Evolutionary conservation across 148 eudicot genomes (phyloP), one percentile per base, ranked within the genome.

Genomic region (Oxyria digyna): DNA sequence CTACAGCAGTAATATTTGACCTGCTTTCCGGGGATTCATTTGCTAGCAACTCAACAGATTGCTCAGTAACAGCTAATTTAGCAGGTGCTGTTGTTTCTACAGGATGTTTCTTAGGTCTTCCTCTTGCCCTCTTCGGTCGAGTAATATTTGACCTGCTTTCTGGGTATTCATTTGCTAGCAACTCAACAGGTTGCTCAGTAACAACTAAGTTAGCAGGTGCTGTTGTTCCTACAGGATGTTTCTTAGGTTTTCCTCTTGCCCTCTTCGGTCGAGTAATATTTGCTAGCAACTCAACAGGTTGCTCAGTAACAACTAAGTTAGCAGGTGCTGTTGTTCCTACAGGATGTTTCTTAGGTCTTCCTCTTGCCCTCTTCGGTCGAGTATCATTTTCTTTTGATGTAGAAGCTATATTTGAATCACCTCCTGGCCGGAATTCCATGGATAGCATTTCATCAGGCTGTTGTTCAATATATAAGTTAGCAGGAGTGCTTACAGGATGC

Each of bases 71-170:
- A 70, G 75, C 64, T 8, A 65, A 4, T 48, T 33, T 26, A 45
- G 48, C 74, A 64, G 69, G 75, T 38, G 59, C n/a, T n/a, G 38
- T 35, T 35, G 38, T 35, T 35, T 6, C 38, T 35, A 35, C 6
- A 35, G 6, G 38, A 35, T 35, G 3, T 35, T 35, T 35, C 38
- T n/a, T n/a, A n/a, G n/a, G n/a, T n/a, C n/a, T n/a, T n/a, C n/a
- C n/a, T n/a, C n/a, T 48, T 88, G 84, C 69, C 77, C 71, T 85
- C 73, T 70, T 74, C 12, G 76, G 82, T 70, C 72, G 62, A 66
- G 68, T 72, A 41, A 69, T 69, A 54, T 42, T 62, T 59, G 70
- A 37, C 4, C 75, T 52, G 29, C 57, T 65, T 73, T 75, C 84
- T 35, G 82, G 76, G 63, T 69, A 55, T 64, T 74, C 73, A 68